Base-by-base conservation (phyloP, 331 rosid genomes). In the Quercus lobata region DNA sequence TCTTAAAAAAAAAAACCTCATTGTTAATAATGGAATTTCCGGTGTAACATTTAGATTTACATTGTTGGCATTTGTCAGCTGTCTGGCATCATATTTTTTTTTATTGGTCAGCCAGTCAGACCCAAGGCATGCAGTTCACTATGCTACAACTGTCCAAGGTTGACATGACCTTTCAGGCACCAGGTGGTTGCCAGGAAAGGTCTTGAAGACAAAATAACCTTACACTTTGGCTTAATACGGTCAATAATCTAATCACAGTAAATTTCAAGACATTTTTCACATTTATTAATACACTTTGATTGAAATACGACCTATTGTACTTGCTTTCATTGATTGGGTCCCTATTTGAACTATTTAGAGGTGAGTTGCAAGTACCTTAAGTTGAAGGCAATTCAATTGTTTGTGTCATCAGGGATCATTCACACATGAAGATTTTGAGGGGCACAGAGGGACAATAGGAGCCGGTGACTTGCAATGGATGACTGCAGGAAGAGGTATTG, bases 401-500 rank as follows among this genome's bases (percentile, higher is more conserved):
- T 49, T 82, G 78, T 70, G 44, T 76, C 44, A 79, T 68, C 69
- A 94, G 98, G 98, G 98, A 68, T 89, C 92, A 66, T 46, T 92
- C 55, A 86, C 86, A 3, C 98, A 95, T 84, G 98, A 95, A 86
- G 98, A 94, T 74, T 94, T 90, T 82, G 96, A 92, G 85, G 98
- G 98, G 44, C 97, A 89, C 32, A 92, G 90, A 54, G 97, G 97
- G 78, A 94, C 94, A 35, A 91, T 94, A 22, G 89, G 83, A 76
- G 91, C 90, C 2, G 97, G 98, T 80, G 98, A 93, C 80, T 63
- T 95, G 80, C 98, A 95, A 7, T 92, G 98, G 98, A 95, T 95
- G 98, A 94, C 98, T 55, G 98, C 98, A n/a, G 98, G 98, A 19
- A 89, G 88, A 90, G 98, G 98, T 10, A 95, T 95, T 16, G 87